Percentiles rank a stretch among this genome's conserved stretches.
phyloP scores from a whole-genome alignment of 768 basidiomycete genomes.

The Agaricus subrufescens region DNA sequence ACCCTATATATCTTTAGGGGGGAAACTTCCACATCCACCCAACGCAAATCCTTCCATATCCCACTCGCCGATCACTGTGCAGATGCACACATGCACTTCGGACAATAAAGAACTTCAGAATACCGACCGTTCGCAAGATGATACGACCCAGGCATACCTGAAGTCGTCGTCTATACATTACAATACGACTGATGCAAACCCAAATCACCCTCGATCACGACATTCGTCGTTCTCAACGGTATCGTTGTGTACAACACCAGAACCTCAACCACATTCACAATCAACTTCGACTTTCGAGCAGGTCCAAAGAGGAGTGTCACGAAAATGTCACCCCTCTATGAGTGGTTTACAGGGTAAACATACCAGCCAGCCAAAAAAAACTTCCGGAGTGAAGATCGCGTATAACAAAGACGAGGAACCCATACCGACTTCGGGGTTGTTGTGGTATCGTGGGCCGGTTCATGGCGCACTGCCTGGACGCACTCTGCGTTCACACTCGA shows the following conservation, averaged over 20 bases:
- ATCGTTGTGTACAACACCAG: not conserved
- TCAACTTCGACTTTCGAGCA: not conserved
- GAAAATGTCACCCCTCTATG: not conserved
- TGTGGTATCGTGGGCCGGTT: slow-evolving; percentile 82
- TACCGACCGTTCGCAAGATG: not conserved
- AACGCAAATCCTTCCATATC: not conserved
- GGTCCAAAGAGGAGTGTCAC: not conserved
- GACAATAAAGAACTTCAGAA: not conserved
- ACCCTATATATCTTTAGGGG: not conserved
- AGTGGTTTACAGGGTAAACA: not conserved
- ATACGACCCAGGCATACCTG: not conserved
- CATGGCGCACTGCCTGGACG: slow-evolving; percentile 64
- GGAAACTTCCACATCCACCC: not conserved
- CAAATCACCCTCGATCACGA: not conserved
- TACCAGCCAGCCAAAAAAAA: not conserved
- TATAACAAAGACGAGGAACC: slow-evolving; percentile 53
- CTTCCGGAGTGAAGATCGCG: slow-evolving; percentile 35
- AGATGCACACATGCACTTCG: no score
- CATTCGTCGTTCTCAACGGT: not conserved
- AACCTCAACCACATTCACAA: not conserved
- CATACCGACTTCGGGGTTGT: slow-evolving; percentile 70
- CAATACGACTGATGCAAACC: not conserved
- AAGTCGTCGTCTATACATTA: not conserved
- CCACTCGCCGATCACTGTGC: not conserved
- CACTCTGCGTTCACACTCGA: slow-evolving; percentile 76